Percentiles rank a stretch among this genome's conserved stretches.
Evolutionary conservation across 371 early-diverging fungal species (phyloP).

Genomic region (Syncephalastrum contaminatum): DNA sequence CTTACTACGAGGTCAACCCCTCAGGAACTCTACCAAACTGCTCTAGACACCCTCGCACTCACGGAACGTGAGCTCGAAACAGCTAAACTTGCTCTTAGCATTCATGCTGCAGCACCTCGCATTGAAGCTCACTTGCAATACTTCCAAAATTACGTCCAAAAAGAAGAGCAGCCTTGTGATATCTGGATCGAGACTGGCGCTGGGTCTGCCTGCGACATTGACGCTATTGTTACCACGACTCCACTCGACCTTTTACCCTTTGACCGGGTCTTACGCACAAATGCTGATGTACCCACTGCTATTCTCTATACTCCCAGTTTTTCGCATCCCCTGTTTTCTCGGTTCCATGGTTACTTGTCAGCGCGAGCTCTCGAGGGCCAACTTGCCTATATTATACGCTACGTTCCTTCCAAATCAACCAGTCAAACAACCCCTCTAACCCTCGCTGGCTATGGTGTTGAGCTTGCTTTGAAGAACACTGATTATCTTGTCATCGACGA

Average conservation of each 20-base stretch:
- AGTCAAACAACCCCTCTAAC: conserved; percentile 26
- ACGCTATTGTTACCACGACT: no score
- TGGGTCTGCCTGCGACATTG: no score
- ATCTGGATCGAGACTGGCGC: conserved; percentile 32
- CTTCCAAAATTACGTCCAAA: conserved; percentile 62
- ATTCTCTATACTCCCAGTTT: conserved; percentile 56
- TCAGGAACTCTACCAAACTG: conserved; percentile 6
- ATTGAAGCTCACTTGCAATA: conserved; percentile 80
- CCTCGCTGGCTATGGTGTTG: conserved; percentile 90
- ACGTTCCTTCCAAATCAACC: conserved; percentile 38
- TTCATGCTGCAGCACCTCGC: conserved; percentile 73
- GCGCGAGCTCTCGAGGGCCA: conserved; percentile 25
- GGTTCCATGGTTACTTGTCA: conserved; percentile 37
- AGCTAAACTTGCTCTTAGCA: conserved; percentile 59
- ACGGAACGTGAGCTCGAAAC: conserved; percentile 19
- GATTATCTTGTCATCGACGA: conserved; percentile 96
- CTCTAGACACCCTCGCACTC: background rate
- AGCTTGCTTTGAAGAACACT: conserved; percentile 88
- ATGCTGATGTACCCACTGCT: conserved; percentile 9
- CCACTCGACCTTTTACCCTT: conserved; percentile 39
- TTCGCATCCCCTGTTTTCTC: conserved; percentile 33
- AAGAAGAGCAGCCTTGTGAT: conserved; percentile 39
- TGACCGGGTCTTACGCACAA: conserved; percentile 22
- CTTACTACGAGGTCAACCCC: conserved; percentile 7
- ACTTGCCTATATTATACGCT: conserved; percentile 51